These are phyloP conservation scores for Neurospora sp. DNA, from an alignment of 495 filamentous ascomycete genomes.

Conservation along the genomic window DNA sequence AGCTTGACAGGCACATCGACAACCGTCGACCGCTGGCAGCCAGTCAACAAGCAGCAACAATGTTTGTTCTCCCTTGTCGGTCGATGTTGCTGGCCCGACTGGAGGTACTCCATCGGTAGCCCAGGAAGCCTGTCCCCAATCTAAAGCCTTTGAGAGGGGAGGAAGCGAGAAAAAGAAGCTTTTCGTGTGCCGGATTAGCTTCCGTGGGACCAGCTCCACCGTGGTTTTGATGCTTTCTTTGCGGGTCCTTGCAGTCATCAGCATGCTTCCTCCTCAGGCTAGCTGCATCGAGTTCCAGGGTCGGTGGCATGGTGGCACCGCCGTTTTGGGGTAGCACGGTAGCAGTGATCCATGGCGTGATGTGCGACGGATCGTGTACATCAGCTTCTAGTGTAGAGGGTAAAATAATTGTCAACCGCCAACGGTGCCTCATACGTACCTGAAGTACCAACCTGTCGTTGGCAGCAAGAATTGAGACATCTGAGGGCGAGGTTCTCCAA, in stretches of 20 bases:
- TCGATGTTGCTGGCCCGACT: background rate
- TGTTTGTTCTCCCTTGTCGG: background rate
- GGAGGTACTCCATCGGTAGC: background rate
- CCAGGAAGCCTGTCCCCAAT: background rate
- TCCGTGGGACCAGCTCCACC: background rate
- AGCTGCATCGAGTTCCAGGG: background rate
- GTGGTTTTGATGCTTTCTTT: background rate
- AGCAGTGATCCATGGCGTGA: background rate
- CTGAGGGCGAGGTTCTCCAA: background rate
- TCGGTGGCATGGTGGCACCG: background rate
- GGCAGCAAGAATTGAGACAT: background rate
- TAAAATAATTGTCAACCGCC: no score
- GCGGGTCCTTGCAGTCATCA: background rate
- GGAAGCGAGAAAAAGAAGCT: background rate
- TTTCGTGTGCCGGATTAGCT: background rate
- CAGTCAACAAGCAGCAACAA: background rate
- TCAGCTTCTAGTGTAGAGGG: background rate
- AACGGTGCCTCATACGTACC: background rate
- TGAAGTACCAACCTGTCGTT: background rate
- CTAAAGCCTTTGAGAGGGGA: background rate
- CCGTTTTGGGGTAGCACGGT: background rate
- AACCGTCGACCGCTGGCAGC: background rate
- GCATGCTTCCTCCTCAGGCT: background rate
- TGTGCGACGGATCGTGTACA: background rate
- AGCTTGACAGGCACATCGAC: background rate